Evolutionary conservation across 2,329 filamentous ascomycete species (phyloP).

Genomic region (Chrysosporium queenslandicum): DNA sequence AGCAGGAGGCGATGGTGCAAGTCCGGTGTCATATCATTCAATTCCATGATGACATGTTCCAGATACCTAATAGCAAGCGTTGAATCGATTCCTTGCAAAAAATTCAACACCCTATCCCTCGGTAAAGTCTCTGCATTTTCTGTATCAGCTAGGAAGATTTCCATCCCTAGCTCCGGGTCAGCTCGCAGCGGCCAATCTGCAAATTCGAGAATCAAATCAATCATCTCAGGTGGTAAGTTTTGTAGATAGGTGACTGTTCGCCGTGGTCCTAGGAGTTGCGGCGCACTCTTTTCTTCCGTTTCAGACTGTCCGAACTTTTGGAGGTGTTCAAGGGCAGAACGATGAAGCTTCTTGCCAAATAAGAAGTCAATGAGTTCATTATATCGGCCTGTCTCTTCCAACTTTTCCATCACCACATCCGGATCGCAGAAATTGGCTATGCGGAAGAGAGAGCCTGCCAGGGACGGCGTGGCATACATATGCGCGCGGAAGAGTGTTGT

Average conservation of each 20-base stretch:
- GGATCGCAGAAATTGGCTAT: conserved; percentile 97
- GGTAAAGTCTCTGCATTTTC: conserved; percentile 90
- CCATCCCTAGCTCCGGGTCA: conserved; percentile 70
- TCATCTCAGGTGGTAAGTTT: conserved; percentile 71
- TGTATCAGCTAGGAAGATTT: conserved; percentile 84
- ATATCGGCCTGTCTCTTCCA: conserved; percentile 80
- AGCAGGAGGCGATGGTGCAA: conserved; percentile 79
- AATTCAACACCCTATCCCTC: conserved; percentile 62
- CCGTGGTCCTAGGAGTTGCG: conserved; percentile 64
- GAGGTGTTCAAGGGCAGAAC: conserved; percentile 72
- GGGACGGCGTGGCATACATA: conserved; percentile 78
- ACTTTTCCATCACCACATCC: conserved; percentile 82
- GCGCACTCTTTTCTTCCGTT: conserved; percentile 28
- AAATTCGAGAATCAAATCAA: conserved; percentile 85
- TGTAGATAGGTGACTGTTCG: conserved; percentile 86
- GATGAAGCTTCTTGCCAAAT: conserved; percentile 86
- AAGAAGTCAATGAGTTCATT: conserved; percentile 96
- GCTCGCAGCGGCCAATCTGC: conserved; percentile 73
- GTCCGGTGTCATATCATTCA: conserved; percentile 72
- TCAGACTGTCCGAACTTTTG: conserved; percentile 57
- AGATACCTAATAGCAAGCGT: conserved; percentile 70
- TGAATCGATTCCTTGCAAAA: conserved; percentile 59
- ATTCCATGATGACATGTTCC: conserved; percentile 80
- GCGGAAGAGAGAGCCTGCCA: conserved; percentile 83
- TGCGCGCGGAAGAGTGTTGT: conserved; percentile 90